Conservation (phyloP, 2,329 filamentous ascomycete genomes). For the Penicillium expansum region DNA sequence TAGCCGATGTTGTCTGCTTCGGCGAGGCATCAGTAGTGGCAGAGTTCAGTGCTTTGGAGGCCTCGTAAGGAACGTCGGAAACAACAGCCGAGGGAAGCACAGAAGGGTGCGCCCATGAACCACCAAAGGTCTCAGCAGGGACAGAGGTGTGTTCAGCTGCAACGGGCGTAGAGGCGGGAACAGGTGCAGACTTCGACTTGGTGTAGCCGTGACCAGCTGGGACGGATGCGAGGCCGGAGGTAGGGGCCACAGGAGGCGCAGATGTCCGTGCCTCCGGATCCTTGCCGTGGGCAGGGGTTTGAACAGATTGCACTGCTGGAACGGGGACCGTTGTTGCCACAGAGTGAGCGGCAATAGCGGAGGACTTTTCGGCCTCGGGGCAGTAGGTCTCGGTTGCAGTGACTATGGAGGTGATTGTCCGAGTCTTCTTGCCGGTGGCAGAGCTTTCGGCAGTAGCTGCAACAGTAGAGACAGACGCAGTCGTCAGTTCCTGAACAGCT, state of each 20-base stretch:
- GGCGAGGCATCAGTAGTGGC: not conserved
- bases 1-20: not conserved
- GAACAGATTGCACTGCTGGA: not conserved
- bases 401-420: constrained; percentile 10
- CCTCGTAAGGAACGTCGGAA: not conserved
- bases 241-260: not conserved
- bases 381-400: constrained; percentile 22
- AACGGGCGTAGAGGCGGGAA: not conserved
- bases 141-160: not conserved
- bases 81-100: not conserved
- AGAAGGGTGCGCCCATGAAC: not conserved
- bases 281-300: not conserved
- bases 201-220: not conserved
- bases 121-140: not conserved
- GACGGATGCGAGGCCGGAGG: not conserved
- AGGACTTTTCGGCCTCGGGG: constrained; percentile 3
- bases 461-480: not conserved
- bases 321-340: not conserved
- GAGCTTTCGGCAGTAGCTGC: not conserved
- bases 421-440: constrained; percentile 4
- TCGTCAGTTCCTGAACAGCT: not conserved
- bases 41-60: not conserved
- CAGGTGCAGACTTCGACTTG: not conserved
- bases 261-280: not conserved
- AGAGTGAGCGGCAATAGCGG: not conserved